A percentile compares a stretch with the other conserved stretches of the same genome.
Conservation (phyloP, 768 basidiomycete species). For the Tylopilus intermedius region DNA sequence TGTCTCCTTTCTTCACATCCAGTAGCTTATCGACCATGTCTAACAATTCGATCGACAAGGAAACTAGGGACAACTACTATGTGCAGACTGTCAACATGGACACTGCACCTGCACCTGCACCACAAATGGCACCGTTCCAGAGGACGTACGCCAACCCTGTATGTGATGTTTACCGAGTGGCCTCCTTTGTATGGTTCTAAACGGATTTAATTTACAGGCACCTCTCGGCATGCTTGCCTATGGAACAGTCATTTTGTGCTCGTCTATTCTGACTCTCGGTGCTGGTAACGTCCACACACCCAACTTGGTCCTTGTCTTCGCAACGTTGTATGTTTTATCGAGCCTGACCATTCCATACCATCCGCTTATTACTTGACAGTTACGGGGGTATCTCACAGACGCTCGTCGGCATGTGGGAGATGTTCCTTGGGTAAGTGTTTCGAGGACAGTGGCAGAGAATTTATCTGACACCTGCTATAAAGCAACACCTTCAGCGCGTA, state of each 20-base stretch:
- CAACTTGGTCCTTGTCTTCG: conserved; percentile 27
- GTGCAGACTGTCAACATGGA: conserved; percentile 25
- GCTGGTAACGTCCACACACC: conserved; percentile 17
- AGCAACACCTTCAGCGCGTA: conserved; percentile 23
- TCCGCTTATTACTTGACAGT: conserved; percentile 10
- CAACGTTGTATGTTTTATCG: conserved; percentile 20
- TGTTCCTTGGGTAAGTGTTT: conserved; percentile 26
- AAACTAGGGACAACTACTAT: conserved; percentile 23
- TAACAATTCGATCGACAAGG: conserved; percentile 21
- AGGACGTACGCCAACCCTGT: conserved; percentile 27
- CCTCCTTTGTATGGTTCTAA: neutral
- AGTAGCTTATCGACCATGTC: conserved; percentile 16
- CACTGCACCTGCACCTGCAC: conserved; percentile 6
- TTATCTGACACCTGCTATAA: conserved; percentile 5
- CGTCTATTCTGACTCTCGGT: conserved; percentile 23
- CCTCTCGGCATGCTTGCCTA: conserved; percentile 28
- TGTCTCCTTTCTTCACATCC: neutral
- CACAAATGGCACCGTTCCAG: conserved; percentile 24
- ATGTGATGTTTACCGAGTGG: neutral
- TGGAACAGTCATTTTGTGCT: conserved; percentile 28
- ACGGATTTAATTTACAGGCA: conserved; percentile 12
- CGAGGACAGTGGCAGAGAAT: neutral
- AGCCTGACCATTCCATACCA: too few relatives aligned
- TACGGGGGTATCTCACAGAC: conserved; percentile 30
- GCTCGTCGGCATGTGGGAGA: conserved; percentile 30